phyloP scores from a whole-genome alignment of 2,329 filamentous ascomycete genomes.

The Trichoderma koningii region DNA sequence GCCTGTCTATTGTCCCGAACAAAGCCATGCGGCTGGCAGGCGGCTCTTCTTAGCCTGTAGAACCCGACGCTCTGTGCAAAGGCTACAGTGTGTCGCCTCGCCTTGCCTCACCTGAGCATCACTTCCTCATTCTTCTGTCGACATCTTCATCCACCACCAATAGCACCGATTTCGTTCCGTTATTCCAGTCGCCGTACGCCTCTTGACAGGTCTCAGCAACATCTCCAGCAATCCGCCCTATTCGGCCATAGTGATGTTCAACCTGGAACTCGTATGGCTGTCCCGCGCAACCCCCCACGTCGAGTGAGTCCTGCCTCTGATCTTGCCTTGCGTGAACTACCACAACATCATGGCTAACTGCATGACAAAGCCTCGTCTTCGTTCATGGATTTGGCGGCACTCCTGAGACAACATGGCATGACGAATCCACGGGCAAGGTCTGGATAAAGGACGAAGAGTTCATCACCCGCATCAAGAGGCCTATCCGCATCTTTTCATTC shows the following conservation, averaged over 20 bases:
- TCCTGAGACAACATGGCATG: conserved; percentile 32
- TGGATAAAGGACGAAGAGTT: conserved; percentile 35
- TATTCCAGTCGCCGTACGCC: not conserved
- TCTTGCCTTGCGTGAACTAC: not conserved
- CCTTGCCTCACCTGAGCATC: not conserved
- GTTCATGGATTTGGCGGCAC: conserved; percentile 33
- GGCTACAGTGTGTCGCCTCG: not conserved
- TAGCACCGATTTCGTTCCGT: not conserved
- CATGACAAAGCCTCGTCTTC: conserved; percentile 31
- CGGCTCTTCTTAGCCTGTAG: conserved; percentile 14
- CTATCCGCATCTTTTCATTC: conserved; percentile 32
- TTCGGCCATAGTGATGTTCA: conserved; percentile 12
- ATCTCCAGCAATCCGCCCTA: too few relatives aligned
- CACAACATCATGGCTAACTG: conserved; percentile 29
- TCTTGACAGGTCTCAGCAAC: not conserved
- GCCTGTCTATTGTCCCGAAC: too few relatives aligned
- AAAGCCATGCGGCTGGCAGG: conserved; percentile 21
- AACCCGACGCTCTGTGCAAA: conserved; percentile 3
- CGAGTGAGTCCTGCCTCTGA: conserved; percentile 22
- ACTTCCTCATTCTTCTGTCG: not conserved
- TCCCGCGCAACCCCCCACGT: conserved; percentile 22
- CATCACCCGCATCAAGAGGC: conserved; percentile 28
- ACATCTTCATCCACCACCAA: not conserved
- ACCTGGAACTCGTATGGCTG: conserved; percentile 24
- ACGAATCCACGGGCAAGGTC: conserved; percentile 33